Evolutionary conservation across 2,329 filamentous ascomycete species (phyloP), one percentile per base, ranked within the genome.

Genomic region (Coniochaeta sp.): DNA sequence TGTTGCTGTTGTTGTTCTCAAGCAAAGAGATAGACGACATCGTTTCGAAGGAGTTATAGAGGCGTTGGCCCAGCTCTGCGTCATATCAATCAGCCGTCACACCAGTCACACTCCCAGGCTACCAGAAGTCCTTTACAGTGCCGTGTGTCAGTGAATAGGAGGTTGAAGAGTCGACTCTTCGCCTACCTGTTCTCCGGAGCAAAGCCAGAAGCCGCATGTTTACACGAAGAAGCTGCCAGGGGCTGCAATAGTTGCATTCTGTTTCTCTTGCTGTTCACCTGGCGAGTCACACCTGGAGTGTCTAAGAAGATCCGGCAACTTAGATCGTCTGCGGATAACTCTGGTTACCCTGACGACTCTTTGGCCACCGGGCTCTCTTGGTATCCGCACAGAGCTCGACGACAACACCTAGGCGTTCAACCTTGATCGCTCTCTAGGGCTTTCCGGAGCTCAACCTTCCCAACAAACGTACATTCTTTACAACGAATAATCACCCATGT

Each of bases 91-190:
- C 59, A 64, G n/a, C 32, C 16, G n/a, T 28, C n/a, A 28, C 8
- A 30, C 60, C 57, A 60, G 55, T 63, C 59, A 64, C 60, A 62
- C 17, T 14, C 3, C 34, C 62, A 17, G 62, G 59, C 63, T 62
- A 60, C 65, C 64, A 65, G 65, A 63, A 58, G 59, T 68, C 63
- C 65, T 62, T 68, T 66, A 67, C 65, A 66, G 59, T 57, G 40
- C 63, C 61, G 63, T 64, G 61, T 63, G 62, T 56, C 17, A 24
- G 62, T 63, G 71, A 71, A 71, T 71, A 70, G 70, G 70, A 67
- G 71, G 70, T 65, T 62, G 72, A 76, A 75, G 78, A 81, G 77
- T 80, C 73, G n/a, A 79, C 75, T 77, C 74, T 79, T 77, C 72
- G 68, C 74, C 72, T 71, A 69, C 73, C 73, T 75, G 69, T 74